Conservation (phyloP, 306 rosid genomes). For the Trifolium fragiferum region DNA sequence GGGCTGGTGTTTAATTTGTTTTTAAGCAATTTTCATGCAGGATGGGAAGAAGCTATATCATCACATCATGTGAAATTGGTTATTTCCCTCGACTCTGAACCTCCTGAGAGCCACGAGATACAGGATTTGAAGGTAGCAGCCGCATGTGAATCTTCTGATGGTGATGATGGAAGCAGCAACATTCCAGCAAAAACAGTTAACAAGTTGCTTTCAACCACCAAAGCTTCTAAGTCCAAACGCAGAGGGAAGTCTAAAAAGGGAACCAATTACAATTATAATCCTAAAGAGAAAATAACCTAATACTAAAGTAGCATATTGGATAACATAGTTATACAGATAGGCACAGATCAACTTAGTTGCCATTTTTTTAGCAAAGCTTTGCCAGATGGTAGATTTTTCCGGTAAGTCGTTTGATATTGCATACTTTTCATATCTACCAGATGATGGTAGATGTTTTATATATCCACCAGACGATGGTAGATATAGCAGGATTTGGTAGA, state of each 20-base stretch:
- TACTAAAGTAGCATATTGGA: conserved; percentile 46
- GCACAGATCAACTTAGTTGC: conserved; percentile 58
- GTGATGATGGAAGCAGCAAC: conserved; percentile 44
- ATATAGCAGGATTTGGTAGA: conserved; percentile 50
- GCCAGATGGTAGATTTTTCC: conserved; percentile 57
- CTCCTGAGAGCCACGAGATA: conserved; percentile 42
- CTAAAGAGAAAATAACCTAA: conserved; percentile 57
- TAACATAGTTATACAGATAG: conserved; percentile 52
- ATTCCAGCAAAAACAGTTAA: conserved; percentile 48
- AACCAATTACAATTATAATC: conserved; percentile 57
- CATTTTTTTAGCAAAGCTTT: conserved; percentile 61
- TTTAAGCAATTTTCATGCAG: conserved; percentile 51
- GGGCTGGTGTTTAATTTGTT: conserved; percentile 13
- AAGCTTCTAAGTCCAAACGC: conserved; percentile 51
- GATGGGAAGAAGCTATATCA: conserved; percentile 75
- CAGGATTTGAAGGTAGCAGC: conserved; percentile 43
- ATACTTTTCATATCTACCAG: conserved; percentile 30
- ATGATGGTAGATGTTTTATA: conserved; percentile 59
- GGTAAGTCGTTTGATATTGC: conserved; percentile 42
- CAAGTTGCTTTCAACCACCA: conserved; percentile 41
- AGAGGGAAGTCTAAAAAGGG: conserved; percentile 60
- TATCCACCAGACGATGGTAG: not conserved
- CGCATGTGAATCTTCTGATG: conserved; percentile 42
- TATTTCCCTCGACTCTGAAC: conserved; percentile 48
- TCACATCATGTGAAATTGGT: conserved; percentile 63